Base-by-base conservation (phyloP, 306 rosid genomes). In the Cucurbita pepo region DNA sequence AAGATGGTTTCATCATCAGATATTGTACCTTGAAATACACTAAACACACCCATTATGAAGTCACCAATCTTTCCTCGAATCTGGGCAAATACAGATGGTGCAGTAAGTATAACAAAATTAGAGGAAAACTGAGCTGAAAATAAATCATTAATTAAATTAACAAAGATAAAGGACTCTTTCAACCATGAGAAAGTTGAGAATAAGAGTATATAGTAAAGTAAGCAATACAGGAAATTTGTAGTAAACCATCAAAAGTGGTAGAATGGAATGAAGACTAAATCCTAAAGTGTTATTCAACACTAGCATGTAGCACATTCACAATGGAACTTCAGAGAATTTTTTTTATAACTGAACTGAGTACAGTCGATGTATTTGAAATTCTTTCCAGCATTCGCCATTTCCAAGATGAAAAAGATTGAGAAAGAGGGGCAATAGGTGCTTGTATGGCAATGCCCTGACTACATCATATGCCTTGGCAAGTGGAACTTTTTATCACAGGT, bases 1-100 rank as follows among this genome's bases (percentile, higher is more conserved):
- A 18, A 16, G 4, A 54, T 37, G 18, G 25, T 37, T 51, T 12
- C 19, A 30, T 62, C 48, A 22, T 4, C 47, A 56, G 34, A 76
- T 34, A 78, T 71, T 51, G 18, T 88, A 91, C 97, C 95, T 86
- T 91, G 95, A 80, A 91, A 91, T 78, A 91, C 97, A 74, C 84
- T 53, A 79, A 87, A 87, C 55, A 84, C 92, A 5, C 87, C 95
- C 74, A 80, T 80, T 76, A 91, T 78, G 84, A 85, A 88, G 74
- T 85, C 78, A 1, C 91, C 89, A 76, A 88, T 88, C 83, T 77
- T 84, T 7, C 87, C 89, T 75, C 95, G 88, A 74, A 87, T 84
- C 97, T 87, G 79, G 34, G 65, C 56, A 45, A 78, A 73, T 47
- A 25, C 30, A 71, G 25, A 66, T 56, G 41, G 72, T 30, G 75